Evolutionary conservation across 768 basidiomycete species (phyloP).

Genomic region (Galerina marginata): DNA sequence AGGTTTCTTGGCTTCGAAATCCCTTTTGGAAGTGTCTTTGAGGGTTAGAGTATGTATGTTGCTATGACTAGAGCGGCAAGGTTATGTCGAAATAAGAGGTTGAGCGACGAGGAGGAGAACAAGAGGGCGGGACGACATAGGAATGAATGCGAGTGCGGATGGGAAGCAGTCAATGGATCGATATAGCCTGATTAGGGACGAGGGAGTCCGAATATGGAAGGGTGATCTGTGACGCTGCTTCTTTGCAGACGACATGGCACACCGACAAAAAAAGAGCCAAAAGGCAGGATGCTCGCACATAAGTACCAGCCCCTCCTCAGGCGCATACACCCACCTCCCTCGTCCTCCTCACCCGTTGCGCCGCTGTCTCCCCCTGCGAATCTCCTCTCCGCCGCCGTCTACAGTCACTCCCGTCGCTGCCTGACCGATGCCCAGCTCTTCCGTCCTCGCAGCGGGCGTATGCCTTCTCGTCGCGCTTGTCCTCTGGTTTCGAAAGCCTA

Average conservation of each 20-base stretch:
- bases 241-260: constrained; percentile 4
- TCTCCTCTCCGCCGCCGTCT: constrained; percentile 8
- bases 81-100: constrained; percentile 5
- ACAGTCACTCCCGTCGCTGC: constrained; percentile 6
- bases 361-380: constrained; percentile 7
- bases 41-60: neutral
- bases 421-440: constrained; percentile 26
- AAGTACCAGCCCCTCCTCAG: neutral
- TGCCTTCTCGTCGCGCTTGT: constrained; percentile 45
- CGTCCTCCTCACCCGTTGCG: constrained; percentile 14
- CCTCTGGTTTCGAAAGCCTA: constrained; percentile 50
- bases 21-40: constrained; percentile 6
- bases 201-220: constrained; percentile 1
- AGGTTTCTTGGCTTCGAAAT: constrained; percentile 6
- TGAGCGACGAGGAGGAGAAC: constrained; percentile 1
- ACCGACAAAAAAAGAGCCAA: constrained; percentile 6
- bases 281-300: neutral
- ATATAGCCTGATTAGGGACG: constrained; percentile 6
- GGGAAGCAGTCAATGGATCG: neutral
- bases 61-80: neutral
- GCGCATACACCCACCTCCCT: neutral
- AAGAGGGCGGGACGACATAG: neutral
- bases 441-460: constrained; percentile 37
- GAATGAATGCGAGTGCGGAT: too few species aligned
- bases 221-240: neutral